These are phyloP conservation scores for Leishmania aethiopica DNA, from an alignment of 208 protist genomes.

Conservation along the genomic window DNA sequence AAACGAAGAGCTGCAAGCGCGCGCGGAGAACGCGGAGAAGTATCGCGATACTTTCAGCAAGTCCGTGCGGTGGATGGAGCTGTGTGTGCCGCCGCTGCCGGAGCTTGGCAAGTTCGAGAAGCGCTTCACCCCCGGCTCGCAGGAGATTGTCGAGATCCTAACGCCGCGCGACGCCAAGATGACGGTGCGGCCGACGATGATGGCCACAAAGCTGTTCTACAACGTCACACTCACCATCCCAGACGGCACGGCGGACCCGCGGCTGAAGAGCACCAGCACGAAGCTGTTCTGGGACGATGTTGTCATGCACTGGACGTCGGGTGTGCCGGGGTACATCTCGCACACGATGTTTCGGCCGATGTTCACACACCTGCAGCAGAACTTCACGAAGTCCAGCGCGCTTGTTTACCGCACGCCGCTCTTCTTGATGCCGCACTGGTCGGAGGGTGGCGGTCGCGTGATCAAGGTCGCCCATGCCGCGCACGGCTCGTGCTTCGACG, in stretches of 20 bases:
- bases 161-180: slow-evolving; percentile 90
- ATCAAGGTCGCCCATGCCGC: slow-evolving; percentile 89
- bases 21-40: slow-evolving; percentile 77
- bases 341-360: slow-evolving; percentile 93
- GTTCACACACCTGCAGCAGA: slow-evolving; percentile 91
- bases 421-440: slow-evolving; percentile 91
- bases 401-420: slow-evolving; percentile 86
- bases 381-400: slow-evolving; percentile 79
- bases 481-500: slow-evolving; percentile 87
- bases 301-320: slow-evolving; percentile 86
- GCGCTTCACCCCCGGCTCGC: slow-evolving; percentile 89
- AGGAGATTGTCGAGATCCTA: slow-evolving; percentile 91
- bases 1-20: slow-evolving; percentile 86
- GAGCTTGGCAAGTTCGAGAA: slow-evolving; percentile 86
- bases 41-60: slow-evolving; percentile 66
- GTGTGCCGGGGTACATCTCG: slow-evolving; percentile 88
- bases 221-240: slow-evolving; percentile 90
- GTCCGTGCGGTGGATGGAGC: slow-evolving; percentile 87
- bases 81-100: slow-evolving; percentile 89
- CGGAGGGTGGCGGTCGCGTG: slow-evolving; percentile 82
- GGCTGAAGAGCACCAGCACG: slow-evolving; percentile 81
- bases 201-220: slow-evolving; percentile 93
- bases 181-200: slow-evolving; percentile 91
- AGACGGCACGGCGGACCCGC: slow-evolving; percentile 77
- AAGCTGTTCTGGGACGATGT: slow-evolving; percentile 94